These are phyloP conservation scores for Russula earlei DNA, from an alignment of 768 basidiomycete species.

Conservation along the genomic window DNA sequence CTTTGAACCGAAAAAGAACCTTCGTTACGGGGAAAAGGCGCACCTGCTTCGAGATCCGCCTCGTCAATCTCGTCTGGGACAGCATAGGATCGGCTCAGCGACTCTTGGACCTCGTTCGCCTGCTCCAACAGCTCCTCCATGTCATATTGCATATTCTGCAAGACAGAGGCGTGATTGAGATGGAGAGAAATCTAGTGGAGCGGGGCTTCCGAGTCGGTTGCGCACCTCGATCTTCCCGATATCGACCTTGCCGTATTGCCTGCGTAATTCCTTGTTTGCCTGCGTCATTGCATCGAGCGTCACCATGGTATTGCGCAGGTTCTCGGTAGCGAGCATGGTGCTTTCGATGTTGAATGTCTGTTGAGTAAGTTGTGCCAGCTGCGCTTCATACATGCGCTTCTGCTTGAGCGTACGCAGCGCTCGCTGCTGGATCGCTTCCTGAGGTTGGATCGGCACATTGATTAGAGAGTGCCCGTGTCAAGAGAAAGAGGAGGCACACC, in stretches of 20 bases:
- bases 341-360: slow-evolving; percentile 99
- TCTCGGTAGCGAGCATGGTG: slow-evolving; percentile 91
- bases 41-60: slow-evolving; percentile 92
- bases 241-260: slow-evolving; percentile 95
- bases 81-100: slow-evolving; percentile 85
- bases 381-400: slow-evolving; percentile 91
- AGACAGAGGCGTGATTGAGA: neutral
- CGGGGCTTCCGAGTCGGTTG: neutral
- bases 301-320: slow-evolving; percentile 97
- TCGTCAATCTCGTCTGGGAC: slow-evolving; percentile 98
- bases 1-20: neutral
- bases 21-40: slow-evolving; percentile 21
- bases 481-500: slow-evolving; percentile 35
- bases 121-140: slow-evolving; percentile 98
- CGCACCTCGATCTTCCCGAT: slow-evolving; percentile 95
- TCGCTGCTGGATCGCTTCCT: slow-evolving; percentile 92
- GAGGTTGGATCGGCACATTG: neutral
- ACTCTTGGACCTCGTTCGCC: slow-evolving; percentile 96
- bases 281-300: slow-evolving; percentile 93
- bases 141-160: slow-evolving; percentile 87
- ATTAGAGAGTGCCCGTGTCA: neutral
- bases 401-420: slow-evolving; percentile 89
- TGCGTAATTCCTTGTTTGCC: slow-evolving; percentile 93
- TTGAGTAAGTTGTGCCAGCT: slow-evolving; percentile 83
- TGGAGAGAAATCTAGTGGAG: neutral